Percentiles rank a stretch among this genome's conserved stretches.
These are phyloP conservation scores for Aspergillus sojae DNA, from an alignment of 2,329 filamentous ascomycete genomes.

Conservation along the genomic window DNA sequence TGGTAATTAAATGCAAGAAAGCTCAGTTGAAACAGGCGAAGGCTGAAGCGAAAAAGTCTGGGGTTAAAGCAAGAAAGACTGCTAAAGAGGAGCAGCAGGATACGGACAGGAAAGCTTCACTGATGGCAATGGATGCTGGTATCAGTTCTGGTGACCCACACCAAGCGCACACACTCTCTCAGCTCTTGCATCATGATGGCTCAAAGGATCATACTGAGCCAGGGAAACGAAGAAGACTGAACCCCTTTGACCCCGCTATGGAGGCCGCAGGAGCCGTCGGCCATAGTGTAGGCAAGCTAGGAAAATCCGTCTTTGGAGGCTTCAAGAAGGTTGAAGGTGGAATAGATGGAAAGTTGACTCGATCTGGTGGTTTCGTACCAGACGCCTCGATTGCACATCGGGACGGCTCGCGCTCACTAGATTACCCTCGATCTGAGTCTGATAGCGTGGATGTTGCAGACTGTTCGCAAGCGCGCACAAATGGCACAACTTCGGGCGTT, in stretches of 20 bases:
- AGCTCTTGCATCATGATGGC: slow-evolving; percentile 41
- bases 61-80: slow-evolving; percentile 45
- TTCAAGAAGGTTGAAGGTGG: slow-evolving; percentile 44
- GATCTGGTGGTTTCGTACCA: slow-evolving; percentile 36
- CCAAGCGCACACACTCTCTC: slow-evolving; percentile 55
- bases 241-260: slow-evolving; percentile 49
- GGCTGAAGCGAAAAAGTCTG: slow-evolving; percentile 63
- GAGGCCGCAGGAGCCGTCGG: slow-evolving; percentile 57
- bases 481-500: background rate
- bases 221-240: slow-evolving; percentile 24
- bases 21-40: slow-evolving; percentile 72
- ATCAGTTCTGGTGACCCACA: slow-evolving; percentile 61
- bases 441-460: background rate
- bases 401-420: slow-evolving; percentile 1
- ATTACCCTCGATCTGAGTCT: background rate
- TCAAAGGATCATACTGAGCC: slow-evolving; percentile 17
- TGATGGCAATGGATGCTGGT: slow-evolving; percentile 52
- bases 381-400: slow-evolving; percentile 1
- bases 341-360: slow-evolving; percentile 38
- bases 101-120: slow-evolving; percentile 52
- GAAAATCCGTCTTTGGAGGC: slow-evolving; percentile 48
- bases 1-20: slow-evolving; percentile 79
- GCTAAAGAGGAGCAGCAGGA: slow-evolving; percentile 51
- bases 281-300: slow-evolving; percentile 50
- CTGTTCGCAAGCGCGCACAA: background rate